Evolutionary conservation across 2,329 filamentous ascomycete species (phyloP).

Genomic region (Akanthomyces muscarius): DNA sequence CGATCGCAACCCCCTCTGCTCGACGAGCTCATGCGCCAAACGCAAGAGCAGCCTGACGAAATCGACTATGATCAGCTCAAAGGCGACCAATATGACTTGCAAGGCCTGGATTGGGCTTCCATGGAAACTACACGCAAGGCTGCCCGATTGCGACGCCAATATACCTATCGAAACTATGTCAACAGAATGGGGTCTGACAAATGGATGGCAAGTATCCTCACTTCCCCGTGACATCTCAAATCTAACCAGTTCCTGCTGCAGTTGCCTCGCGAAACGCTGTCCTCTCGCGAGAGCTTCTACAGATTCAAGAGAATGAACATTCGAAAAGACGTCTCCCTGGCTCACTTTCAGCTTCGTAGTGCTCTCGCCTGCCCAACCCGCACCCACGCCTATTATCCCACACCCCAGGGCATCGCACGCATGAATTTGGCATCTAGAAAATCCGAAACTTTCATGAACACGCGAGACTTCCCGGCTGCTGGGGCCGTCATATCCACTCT

Average conservation of each 20-base stretch:
- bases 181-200: constrained; percentile 47
- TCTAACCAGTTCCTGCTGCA: background rate
- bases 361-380: constrained; percentile 54
- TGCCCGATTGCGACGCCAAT: constrained; percentile 44
- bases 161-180: constrained; percentile 55
- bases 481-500: constrained; percentile 47
- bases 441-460: constrained; percentile 42
- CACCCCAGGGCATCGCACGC: constrained; percentile 44
- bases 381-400: constrained; percentile 55
- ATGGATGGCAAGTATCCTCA: constrained; percentile 41
- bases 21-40: constrained; percentile 32
- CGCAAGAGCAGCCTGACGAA: constrained; percentile 18
- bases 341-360: constrained; percentile 66
- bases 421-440: constrained; percentile 48
- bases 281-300: constrained; percentile 48
- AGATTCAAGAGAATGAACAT: constrained; percentile 56
- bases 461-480: constrained; percentile 34
- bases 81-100: constrained; percentile 55
- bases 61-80: constrained; percentile 44
- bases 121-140: constrained; percentile 47
- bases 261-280: constrained; percentile 26
- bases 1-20: constrained; percentile 27
- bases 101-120: constrained; percentile 55
- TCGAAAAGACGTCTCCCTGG: constrained; percentile 47
- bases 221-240: background rate